phyloP scores from a whole-genome alignment of 2,329 filamentous ascomycete genomes.

The Cercospora zeina region DNA sequence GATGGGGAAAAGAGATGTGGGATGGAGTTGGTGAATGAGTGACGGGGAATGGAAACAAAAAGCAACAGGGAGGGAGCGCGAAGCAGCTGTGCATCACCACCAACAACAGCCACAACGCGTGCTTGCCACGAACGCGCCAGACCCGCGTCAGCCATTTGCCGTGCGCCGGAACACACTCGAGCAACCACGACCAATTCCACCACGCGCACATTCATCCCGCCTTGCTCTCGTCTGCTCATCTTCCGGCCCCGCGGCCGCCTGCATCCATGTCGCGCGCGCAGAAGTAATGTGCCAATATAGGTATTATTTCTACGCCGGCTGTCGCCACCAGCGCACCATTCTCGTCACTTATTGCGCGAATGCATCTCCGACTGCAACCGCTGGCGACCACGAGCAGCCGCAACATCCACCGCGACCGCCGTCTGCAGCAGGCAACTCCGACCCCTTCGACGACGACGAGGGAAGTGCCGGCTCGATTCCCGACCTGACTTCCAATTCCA shows the following conservation, averaged over 20 bases:
- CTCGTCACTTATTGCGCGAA: conserved; percentile 34
- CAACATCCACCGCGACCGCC: conserved; percentile 6
- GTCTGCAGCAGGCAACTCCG: conserved; percentile 12
- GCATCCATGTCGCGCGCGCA: conserved; percentile 18
- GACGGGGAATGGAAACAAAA: not conserved
- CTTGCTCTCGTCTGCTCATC: not conserved
- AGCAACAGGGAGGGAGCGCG: not conserved
- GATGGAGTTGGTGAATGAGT: not conserved
- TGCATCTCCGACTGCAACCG: conserved; percentile 5
- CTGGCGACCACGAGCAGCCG: not conserved
- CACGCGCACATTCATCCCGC: not conserved
- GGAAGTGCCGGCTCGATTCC: conserved; percentile 11
- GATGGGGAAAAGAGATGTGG: not conserved
- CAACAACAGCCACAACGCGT: conserved; percentile 5
- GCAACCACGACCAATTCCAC: conserved; percentile 9
- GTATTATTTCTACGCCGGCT: conserved; percentile 37
- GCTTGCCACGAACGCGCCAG: conserved; percentile 10
- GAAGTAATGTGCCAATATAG: conserved; percentile 38
- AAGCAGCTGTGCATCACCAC: conserved; percentile 1
- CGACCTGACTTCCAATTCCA: conserved; percentile 6
- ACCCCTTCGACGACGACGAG: conserved; percentile 4
- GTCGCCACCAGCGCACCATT: conserved; percentile 36
- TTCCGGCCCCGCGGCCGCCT: not conserved
- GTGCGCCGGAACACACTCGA: conserved; percentile 1
- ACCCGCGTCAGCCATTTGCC: not conserved